Base-by-base conservation (phyloP, 148 eudicot species). In the Diospyros lotus region DNA sequence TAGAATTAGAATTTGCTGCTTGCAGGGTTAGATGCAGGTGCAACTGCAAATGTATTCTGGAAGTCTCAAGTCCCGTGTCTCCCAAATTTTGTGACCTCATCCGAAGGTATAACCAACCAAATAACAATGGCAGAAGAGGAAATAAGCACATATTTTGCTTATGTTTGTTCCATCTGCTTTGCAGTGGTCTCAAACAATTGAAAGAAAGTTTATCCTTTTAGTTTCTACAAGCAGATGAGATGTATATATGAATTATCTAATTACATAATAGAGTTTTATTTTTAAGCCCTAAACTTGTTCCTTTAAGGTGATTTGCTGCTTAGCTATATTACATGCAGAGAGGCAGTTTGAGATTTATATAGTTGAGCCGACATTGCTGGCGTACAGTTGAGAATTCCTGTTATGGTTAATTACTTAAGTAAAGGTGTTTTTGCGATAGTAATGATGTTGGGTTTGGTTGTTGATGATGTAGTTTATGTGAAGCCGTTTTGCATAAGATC, bases 11-110 rank as follows among this genome's bases (percentile, higher is more conserved):
- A 54, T 45, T 7, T 78, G 74, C 4, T 77, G 44, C 3, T 71
- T 76, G 75, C 82, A 84, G 86, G 79, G 54, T 63, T 80, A 80
- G 45, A 46, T 3, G 67, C 12, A 7, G 76, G 43, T 54, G 76
- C 62, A 54, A 68, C 69, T 72, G 72, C 53, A 28, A 59, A 51
- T 63, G 76, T 44, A 38, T 72, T 75, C 67, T 58, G 73, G 75
- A 74, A 50, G 72, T 51, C 58, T 56, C n/a, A 73, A 72, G 78
- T 43, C 40, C 48, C 40, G 9, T 54, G 68, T 41, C 69, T 76
- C 68, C 77, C 63, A 45, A 56, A 42, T 77, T 77, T 77, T 76
- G 61, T 18, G 66, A 59, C 51, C 59, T n/a, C 44, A 50, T 64
- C 75, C 11, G 73, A 56, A 75, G 82, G 80, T 82, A 76, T 73